phyloP scores from a whole-genome alignment of 768 basidiomycete genomes.

The Hygrophorus russula region DNA sequence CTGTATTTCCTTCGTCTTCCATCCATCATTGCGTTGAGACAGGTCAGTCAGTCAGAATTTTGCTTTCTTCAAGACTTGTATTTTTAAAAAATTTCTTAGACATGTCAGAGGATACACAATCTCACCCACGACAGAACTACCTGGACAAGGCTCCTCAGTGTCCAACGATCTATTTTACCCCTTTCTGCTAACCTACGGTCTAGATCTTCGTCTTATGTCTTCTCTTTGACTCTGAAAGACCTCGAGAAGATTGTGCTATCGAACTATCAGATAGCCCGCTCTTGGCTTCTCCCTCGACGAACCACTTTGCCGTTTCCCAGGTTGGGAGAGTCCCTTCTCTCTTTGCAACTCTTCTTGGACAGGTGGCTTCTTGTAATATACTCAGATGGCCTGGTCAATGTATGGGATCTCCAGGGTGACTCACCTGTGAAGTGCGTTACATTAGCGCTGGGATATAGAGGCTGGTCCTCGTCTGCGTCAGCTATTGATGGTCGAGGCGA shows the following conservation, averaged over 20 bases:
- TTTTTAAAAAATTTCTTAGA: background rate
- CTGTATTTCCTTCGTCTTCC: no score
- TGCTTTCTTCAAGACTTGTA: no score
- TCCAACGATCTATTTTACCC: background rate
- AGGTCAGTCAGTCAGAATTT: no score
- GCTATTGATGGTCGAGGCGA: constrained; percentile 6
- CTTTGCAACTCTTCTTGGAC: constrained; percentile 30
- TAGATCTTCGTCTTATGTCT: no score
- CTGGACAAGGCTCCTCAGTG: background rate
- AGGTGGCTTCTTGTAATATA: constrained; percentile 37
- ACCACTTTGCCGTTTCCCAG: constrained; percentile 4
- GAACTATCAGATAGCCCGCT: constrained; percentile 5
- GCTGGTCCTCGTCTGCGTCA: background rate
- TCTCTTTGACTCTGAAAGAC: background rate
- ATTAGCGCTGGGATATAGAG: constrained; percentile 2
- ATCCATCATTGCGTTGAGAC: no score
- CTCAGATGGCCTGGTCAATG: constrained; percentile 25
- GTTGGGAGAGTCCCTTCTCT: constrained; percentile 15
- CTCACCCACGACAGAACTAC: background rate
- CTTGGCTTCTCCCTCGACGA: constrained; percentile 9
- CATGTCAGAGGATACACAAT: background rate
- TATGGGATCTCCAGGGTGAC: constrained; percentile 26
- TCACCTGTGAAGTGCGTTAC: no score
- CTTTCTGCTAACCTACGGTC: no score
- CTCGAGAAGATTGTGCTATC: constrained; percentile 5